A percentile compares a stretch with the other conserved stretches of the same genome.
Evolutionary conservation across 768 basidiomycete species (phyloP).

Genomic region (Hygrophoropsis aurantiaca): DNA sequence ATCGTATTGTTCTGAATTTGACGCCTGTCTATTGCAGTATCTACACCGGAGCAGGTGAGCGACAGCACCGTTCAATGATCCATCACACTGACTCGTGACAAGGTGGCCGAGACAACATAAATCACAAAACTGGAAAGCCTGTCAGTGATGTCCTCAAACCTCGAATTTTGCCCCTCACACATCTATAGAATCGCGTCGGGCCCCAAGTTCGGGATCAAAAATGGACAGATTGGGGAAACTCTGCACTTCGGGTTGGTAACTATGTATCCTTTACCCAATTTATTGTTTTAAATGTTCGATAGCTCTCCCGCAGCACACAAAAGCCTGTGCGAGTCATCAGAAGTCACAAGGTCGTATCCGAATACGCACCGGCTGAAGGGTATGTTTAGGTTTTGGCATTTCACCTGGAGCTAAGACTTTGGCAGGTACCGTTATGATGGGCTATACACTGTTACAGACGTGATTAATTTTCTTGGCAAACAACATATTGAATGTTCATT

Average conservation of each 20-base stretch:
- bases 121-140: slow-evolving; percentile 15
- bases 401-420: no score
- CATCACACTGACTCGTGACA: not conserved
- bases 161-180: not conserved
- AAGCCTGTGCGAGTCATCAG: slow-evolving; percentile 25
- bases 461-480: slow-evolving; percentile 4
- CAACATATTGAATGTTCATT: not conserved
- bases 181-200: slow-evolving; percentile 13
- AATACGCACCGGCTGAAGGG: slow-evolving; percentile 23
- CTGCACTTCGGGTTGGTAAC: slow-evolving; percentile 20
- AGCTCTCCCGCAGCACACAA: slow-evolving; percentile 20
- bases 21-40: slow-evolving; percentile 13
- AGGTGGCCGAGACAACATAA: slow-evolving; percentile 16
- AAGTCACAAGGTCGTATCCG: slow-evolving; percentile 17
- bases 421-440: slow-evolving; percentile 28
- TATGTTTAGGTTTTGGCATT: no score
- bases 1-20: not conserved
- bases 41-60: slow-evolving; percentile 22
- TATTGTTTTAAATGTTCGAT: no score
- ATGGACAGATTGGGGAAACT: slow-evolving; percentile 14
- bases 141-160: slow-evolving; percentile 12
- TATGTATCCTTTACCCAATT: not conserved
- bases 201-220: slow-evolving; percentile 23
- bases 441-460: slow-evolving; percentile 23
- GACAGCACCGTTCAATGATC: not conserved